These are phyloP conservation scores for Arctostaphylos glauca DNA, from an alignment of 148 eudicot genomes.

Conservation along the genomic window DNA sequence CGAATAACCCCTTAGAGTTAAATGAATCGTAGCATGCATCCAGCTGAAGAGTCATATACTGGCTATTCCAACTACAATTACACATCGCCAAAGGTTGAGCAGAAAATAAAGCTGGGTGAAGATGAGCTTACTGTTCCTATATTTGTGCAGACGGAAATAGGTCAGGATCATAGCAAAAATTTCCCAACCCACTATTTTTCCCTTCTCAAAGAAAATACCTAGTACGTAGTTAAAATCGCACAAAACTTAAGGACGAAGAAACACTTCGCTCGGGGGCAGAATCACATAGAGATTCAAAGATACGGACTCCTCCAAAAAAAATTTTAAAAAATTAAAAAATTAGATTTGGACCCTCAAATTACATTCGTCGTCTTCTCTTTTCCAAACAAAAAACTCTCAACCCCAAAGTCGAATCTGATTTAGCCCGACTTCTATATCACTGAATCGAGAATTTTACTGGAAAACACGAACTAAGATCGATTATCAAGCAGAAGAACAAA, in stretches of 20 bases:
- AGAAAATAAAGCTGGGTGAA: conserved; percentile 47
- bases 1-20: too few species aligned
- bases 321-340: too few species aligned
- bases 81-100: conserved; percentile 28
- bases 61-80: conserved; percentile 35
- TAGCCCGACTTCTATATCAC: background rate
- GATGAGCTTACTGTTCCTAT: conserved; percentile 83
- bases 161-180: conserved; percentile 25
- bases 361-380: too few species aligned
- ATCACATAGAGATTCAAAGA: too few species aligned
- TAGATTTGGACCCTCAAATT: too few species aligned
- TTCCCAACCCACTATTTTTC: background rate
- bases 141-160: conserved; percentile 44
- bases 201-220: too few species aligned
- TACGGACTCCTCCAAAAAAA: too few species aligned
- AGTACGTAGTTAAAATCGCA: too few species aligned
- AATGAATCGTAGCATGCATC: conserved; percentile 30
- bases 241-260: background rate
- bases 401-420: too few species aligned
- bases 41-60: conserved; percentile 34
- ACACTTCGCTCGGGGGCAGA: background rate
- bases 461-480: background rate
- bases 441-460: background rate
- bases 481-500: background rate
- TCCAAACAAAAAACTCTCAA: too few species aligned